Evolutionary conservation across 768 basidiomycete species (phyloP), one percentile per base, ranked within the genome.

Genomic region (Candolleomyces aberdarensis): DNA sequence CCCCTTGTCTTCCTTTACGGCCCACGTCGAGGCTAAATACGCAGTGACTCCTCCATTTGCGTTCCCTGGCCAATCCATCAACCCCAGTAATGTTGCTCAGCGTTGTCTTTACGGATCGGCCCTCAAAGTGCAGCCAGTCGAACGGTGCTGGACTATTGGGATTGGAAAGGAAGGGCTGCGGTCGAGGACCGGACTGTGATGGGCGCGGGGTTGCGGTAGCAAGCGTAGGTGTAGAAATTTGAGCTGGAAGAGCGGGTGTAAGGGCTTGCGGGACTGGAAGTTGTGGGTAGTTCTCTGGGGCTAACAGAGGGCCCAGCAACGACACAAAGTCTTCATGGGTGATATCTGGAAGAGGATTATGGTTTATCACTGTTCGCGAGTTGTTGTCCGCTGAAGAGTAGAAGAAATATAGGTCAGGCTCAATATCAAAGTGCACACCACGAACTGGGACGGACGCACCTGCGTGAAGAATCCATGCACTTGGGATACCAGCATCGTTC

Each of bases 81-180:
- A 94, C 65, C 5, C 92, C 92, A 32, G 84, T 79, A 32, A 94
- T 83, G 67, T 94, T 94, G 65, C 78, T 86, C 29, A 91, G 72
- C 4, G 91, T 94, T 10, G 89, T 92, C 71, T 89, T 91, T 36
- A 89, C 85, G 0, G 84, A 88, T 3, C 92, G 78, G 4, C 91
- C 92, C 66, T 94, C 92, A 62, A 94, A 90, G 67, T 94, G 91
- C 6, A 94, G 74, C 90, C 92, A 92, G 64, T 94, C 89, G 57
- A 94, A 89, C 0, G 91, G 92, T 0, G 91, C 89, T 0, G 87
- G 87, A 53, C 84, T 87, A 62, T 82, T 80, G 8, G 80, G 77
- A 59, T 79, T 85, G 39, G 67, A 69, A 52, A 77, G 71, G 51
- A 75, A 67, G 20, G 67, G 69, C 32, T 66, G 50, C 36, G 72